Evolutionary conservation across 2,329 filamentous ascomycete species (phyloP).

Genomic region (Ascochyta viciae-villosae): DNA sequence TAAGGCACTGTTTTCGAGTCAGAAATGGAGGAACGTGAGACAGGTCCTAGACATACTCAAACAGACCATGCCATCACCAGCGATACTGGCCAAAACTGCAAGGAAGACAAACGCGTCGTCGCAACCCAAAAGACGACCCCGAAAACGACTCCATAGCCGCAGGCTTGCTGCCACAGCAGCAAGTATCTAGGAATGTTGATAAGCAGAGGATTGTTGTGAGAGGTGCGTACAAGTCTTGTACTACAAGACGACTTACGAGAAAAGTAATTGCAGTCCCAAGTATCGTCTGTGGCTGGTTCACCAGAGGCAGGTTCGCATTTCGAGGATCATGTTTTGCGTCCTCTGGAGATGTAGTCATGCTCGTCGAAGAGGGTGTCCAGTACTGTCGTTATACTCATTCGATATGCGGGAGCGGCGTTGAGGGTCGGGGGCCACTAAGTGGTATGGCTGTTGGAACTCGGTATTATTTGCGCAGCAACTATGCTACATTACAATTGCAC

Average conservation of each 20-base stretch:
- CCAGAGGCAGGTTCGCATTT: constrained; percentile 37
- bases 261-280: constrained; percentile 37
- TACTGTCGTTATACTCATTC: neutral
- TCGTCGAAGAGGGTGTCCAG: neutral
- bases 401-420: neutral
- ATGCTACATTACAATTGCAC: constrained; percentile 2
- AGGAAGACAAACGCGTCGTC: constrained; percentile 46
- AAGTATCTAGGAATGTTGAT: constrained; percentile 25
- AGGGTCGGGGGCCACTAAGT: neutral
- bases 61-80: constrained; percentile 40
- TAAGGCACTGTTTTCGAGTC: constrained; percentile 33
- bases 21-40: neutral
- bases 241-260: constrained; percentile 31
- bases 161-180: constrained; percentile 37
- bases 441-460: neutral
- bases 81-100: constrained; percentile 30
- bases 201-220: neutral
- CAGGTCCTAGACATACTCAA: constrained; percentile 32
- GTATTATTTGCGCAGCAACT: neutral
- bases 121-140: constrained; percentile 43
- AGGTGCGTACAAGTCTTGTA: neutral
- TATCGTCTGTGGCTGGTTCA: constrained; percentile 41
- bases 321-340: constrained; percentile 30
- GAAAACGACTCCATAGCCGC: constrained; percentile 41
- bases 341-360: constrained; percentile 14